phyloP scores from a whole-genome alignment of 1,139 yeast species.

The Suhomyces bokatorum region DNA sequence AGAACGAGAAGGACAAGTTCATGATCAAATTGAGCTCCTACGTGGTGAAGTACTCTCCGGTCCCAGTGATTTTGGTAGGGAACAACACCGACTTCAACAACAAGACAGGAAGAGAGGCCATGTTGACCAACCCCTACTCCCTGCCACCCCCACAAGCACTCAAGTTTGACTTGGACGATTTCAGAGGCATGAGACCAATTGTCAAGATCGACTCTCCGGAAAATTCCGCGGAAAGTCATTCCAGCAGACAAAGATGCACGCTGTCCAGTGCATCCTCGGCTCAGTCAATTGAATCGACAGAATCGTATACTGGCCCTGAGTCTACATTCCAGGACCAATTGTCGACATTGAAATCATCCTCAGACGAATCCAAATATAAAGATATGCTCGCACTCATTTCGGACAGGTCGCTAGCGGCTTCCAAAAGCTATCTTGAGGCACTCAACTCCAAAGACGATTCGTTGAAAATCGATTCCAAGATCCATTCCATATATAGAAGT shows the following conservation, averaged over 20 bases:
- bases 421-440: constrained; percentile 25
- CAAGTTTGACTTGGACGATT: constrained; percentile 13
- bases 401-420: constrained; percentile 31
- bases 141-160: constrained; percentile 7
- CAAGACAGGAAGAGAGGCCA: constrained; percentile 13
- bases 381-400: constrained; percentile 30
- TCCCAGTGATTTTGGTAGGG: constrained; percentile 45
- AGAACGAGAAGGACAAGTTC: constrained; percentile 24
- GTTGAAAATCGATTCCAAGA: constrained; percentile 26
- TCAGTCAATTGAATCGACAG: constrained; percentile 19
- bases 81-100: constrained; percentile 21
- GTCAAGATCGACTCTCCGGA: neutral
- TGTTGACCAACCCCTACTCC: neutral
- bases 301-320: constrained; percentile 15
- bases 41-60: constrained; percentile 40
- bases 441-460: constrained; percentile 25
- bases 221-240: neutral
- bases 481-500: constrained; percentile 36
- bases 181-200: neutral
- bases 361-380: constrained; percentile 18
- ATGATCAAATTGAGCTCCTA: constrained; percentile 43
- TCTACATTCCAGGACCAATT: constrained; percentile 12
- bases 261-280: constrained; percentile 10
- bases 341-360: constrained; percentile 2
- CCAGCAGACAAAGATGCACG: neutral